Evolutionary conservation across 495 filamentous ascomycete species (phyloP).

Genomic region (Neurospora sp.): DNA sequence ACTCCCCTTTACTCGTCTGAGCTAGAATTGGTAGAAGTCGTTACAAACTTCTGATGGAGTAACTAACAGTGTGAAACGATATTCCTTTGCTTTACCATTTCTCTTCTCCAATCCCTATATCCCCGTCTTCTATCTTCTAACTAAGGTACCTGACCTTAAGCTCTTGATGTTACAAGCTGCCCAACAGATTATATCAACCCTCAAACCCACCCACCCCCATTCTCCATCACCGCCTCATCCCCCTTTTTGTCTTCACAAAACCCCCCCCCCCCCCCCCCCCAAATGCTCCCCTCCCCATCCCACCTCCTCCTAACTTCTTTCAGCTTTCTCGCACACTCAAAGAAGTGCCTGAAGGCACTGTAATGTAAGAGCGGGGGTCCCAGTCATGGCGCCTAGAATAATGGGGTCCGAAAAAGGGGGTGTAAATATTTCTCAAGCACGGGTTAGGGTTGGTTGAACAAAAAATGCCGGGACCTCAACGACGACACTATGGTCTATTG

Average conservation of each 20-base stretch:
- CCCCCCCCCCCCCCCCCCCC: conserved; percentile 33
- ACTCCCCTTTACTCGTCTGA: too few relatives aligned
- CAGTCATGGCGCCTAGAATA: neutral
- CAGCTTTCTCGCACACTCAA: conserved; percentile 19
- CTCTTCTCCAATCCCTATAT: neutral
- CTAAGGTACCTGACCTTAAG: neutral
- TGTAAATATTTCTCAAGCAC: neutral
- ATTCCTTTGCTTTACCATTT: neutral
- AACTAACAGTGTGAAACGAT: neutral
- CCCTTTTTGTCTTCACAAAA: conserved; percentile 20
- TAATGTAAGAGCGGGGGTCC: neutral
- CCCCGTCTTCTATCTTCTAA: neutral
- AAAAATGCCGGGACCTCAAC: neutral
- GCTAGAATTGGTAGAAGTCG: too few relatives aligned
- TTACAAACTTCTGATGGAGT: neutral
- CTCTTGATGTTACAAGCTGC: too few relatives aligned
- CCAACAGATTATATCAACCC: too few relatives aligned
- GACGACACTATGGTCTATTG: neutral
- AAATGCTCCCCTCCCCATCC: conserved; percentile 35
- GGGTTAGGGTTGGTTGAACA: neutral
- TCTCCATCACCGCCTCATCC: neutral
- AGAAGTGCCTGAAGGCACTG: neutral
- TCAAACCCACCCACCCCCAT: neutral
- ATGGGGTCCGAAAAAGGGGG: neutral
- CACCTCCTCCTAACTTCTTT: conserved; percentile 31